Percentiles rank a stretch among this genome's conserved stretches.
These are phyloP conservation scores for Gorgonomyces haynaldii DNA, from an alignment of 192 early-diverging fungal species.

Conservation along the genomic window DNA sequence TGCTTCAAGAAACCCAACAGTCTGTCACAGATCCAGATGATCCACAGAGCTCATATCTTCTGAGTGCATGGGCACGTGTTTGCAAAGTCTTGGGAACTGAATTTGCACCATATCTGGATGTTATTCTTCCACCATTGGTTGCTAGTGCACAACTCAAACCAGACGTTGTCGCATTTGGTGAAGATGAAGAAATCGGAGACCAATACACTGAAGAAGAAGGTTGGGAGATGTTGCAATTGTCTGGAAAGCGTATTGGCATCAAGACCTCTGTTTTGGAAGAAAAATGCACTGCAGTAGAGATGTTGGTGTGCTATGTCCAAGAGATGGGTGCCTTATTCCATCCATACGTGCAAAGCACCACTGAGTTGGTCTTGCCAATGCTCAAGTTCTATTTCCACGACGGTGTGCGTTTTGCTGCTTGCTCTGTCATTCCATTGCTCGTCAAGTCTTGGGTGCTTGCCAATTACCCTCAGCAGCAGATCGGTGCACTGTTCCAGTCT, in stretches of 20 bases:
- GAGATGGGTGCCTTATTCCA: constrained; percentile 84
- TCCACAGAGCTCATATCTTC: constrained; percentile 82
- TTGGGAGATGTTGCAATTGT: constrained; percentile 91
- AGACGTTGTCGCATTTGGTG: constrained; percentile 79
- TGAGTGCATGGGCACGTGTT: constrained; percentile 92
- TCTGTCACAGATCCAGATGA: constrained; percentile 76
- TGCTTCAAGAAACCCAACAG: constrained; percentile 72
- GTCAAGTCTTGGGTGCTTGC: constrained; percentile 41
- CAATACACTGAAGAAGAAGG: constrained; percentile 92
- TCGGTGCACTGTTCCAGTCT: constrained; percentile 58
- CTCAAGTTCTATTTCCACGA: constrained; percentile 98
- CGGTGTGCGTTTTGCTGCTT: constrained; percentile 84
- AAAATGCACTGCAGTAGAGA: constrained; percentile 95
- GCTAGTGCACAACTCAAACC: constrained; percentile 76
- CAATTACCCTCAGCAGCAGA: constrained; percentile 23
- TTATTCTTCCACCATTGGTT: constrained; percentile 89
- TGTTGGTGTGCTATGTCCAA: constrained; percentile 88
- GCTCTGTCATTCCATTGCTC: constrained; percentile 67
- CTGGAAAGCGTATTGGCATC: constrained; percentile 93
- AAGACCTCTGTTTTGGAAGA: constrained; percentile 92
- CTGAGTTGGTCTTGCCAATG: constrained; percentile 78
- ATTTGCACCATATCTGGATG: constrained; percentile 83
- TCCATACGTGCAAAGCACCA: constrained; percentile 67
- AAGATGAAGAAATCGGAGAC: constrained; percentile 69
- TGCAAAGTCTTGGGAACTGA: constrained; percentile 90